Base-by-base conservation (phyloP, 176 grass and related monocot genomes). In the Cenchrus purpureus region DNA sequence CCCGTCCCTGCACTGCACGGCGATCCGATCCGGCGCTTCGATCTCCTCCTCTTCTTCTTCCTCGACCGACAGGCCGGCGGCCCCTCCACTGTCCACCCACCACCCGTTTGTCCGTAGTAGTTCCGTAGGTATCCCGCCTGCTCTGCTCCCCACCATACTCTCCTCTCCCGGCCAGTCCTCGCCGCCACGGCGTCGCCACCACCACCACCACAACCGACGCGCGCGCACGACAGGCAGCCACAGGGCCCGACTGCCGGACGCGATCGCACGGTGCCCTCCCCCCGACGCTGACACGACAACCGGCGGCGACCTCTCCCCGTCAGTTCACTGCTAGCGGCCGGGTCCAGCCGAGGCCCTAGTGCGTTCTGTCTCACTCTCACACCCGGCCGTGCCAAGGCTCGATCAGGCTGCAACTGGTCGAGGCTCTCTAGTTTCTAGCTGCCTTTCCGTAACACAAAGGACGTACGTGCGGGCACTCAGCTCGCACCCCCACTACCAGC, bases 361-460 rank as follows among this genome's bases (percentile, higher is more conserved):
- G 74, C 19, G 74, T 65, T 79, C 60, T 65, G 77, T 79, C 77
- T 50, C 37, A 40, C 59, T 79, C 77, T 50, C 37, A 40, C 59
- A 64, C 77, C n/a, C 77, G 45, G 45, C 43, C 25, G 25, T 44
- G 8, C 7, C 42, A 37, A 9, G 15, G 19, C 61, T 25, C 25
- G 25, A 5, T 16, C 25, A 7, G 20, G 50, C 50, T 40, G 37
- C 37, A 40, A 40, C 37, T 40, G 37, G 37, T 40, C 37, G 1
- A 40, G 37, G 37, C 37, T 40, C 37, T 40, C 37, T 2, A 0
- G 3, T 40, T 4, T 40, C 37, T 40, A 40, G 37, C 37, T 40
- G 10, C 34, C 68, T 52, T 78, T 90, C 84, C 79, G 79, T 90
- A 84, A 45, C 75, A 63, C 68, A 46, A 46, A 80, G 84, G 75